These are phyloP conservation scores for Botrytis deweyae DNA, from an alignment of 2,329 filamentous ascomycete genomes.

Conservation along the genomic window DNA sequence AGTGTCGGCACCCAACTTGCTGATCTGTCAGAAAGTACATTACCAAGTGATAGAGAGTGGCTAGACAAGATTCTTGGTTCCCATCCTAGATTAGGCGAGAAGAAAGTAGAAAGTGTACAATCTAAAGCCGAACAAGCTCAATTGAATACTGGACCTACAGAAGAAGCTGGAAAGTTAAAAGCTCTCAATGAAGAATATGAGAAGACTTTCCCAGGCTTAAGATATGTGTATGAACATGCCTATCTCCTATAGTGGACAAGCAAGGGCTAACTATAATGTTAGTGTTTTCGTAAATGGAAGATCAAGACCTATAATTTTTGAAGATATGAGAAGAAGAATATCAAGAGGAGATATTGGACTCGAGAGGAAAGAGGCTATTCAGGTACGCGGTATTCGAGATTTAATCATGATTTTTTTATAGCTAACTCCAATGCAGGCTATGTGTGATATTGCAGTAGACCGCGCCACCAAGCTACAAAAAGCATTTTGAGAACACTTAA, in stretches of 20 bases:
- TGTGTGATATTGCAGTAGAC: constrained; percentile 88
- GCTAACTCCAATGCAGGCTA: constrained; percentile 52
- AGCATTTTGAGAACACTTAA: constrained; percentile 3
- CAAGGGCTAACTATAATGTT: constrained; percentile 26
- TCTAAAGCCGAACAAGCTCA: constrained; percentile 81
- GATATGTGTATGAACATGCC: constrained; percentile 62
- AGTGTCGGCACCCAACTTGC: constrained; percentile 63
- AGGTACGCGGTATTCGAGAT: constrained; percentile 48
- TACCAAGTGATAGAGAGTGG: constrained; percentile 50
- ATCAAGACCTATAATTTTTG: constrained; percentile 70
- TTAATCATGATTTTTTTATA: constrained; percentile 6
- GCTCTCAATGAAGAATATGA: constrained; percentile 77
- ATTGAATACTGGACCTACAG: constrained; percentile 57
- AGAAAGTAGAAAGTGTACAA: constrained; percentile 77
- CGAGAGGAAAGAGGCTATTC: constrained; percentile 72
- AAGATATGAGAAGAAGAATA: constrained; percentile 76
- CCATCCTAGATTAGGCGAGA: constrained; percentile 80
- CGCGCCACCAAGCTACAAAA: constrained; percentile 59
- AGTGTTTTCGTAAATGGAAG: constrained; percentile 86
- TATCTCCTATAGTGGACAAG: not conserved
- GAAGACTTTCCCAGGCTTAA: constrained; percentile 72
- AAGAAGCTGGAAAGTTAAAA: constrained; percentile 57
- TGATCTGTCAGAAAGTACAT: constrained; percentile 53
- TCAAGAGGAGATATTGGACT: constrained; percentile 60
- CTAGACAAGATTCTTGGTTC: constrained; percentile 74